Conservation (phyloP, 2,329 filamentous ascomycete species). For the Fusarium sp. region DNA sequence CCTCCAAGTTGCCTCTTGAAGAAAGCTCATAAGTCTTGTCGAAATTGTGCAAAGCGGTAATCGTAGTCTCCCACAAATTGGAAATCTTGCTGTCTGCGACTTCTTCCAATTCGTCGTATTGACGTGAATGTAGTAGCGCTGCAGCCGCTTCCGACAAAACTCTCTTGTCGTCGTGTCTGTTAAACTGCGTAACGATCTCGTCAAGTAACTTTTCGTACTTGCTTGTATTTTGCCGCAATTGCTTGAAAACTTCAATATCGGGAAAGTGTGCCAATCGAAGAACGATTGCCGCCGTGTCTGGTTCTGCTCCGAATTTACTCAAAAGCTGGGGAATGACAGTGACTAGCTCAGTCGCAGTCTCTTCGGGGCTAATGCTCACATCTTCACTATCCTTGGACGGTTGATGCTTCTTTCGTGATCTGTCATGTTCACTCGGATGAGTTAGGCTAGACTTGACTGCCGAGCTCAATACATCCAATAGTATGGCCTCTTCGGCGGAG, state of each 20-base stretch:
- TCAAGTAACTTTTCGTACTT: conserved; percentile 85
- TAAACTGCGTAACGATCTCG: conserved; percentile 93
- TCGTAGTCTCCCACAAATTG: conserved; percentile 85
- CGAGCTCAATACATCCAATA: conserved; percentile 88
- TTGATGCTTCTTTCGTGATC: conserved; percentile 66
- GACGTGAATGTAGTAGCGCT: conserved; percentile 85
- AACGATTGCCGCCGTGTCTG: conserved; percentile 86
- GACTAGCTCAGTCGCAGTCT: conserved; percentile 81
- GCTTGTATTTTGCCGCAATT: conserved; percentile 86
- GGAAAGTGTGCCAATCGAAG: conserved; percentile 87
- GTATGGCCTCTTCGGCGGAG: conserved; percentile 81
- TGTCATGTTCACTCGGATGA: conserved; percentile 74
- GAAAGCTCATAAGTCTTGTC: conserved; percentile 79
- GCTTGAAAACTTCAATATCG: conserved; percentile 87
- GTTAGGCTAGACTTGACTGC: conserved; percentile 80
- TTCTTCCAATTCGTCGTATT: conserved; percentile 90
- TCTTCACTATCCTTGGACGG: conserved; percentile 72
- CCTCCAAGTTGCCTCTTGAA: conserved; percentile 74
- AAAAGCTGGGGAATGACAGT: conserved; percentile 84
- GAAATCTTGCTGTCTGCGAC: conserved; percentile 83
- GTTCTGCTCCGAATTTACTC: conserved; percentile 92
- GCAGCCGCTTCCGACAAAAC: conserved; percentile 87
- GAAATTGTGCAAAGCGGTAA: conserved; percentile 78
- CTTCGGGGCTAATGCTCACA: conserved; percentile 64
- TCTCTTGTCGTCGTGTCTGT: conserved; percentile 86